Evolutionary conservation across 345 rosid species (phyloP).

Genomic region (Eucalyptus decipiens): DNA sequence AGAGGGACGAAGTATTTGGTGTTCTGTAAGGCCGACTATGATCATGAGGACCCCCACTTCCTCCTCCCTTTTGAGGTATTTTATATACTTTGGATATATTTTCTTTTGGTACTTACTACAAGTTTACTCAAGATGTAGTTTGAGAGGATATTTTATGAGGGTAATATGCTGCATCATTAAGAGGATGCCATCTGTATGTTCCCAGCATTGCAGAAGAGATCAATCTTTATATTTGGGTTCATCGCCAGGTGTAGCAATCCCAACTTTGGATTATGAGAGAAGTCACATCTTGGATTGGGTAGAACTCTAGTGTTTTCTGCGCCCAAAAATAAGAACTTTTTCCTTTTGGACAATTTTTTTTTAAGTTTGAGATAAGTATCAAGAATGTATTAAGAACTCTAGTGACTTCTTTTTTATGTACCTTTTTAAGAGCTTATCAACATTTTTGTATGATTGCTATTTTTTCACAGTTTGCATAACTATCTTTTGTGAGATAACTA

Average conservation of each 20-base stretch:
- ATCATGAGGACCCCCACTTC: constrained; percentile 7
- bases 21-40: neutral
- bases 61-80: neutral
- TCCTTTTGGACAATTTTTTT: neutral
- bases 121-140: neutral
- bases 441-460: neutral
- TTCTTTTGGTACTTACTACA: neutral
- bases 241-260: neutral
- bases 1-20: neutral
- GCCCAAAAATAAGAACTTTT: neutral
- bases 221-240: neutral
- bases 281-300: neutral
- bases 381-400: neutral
- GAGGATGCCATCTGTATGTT: neutral
- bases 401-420: neutral
- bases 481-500: neutral
- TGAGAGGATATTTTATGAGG: neutral
- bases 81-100: neutral
- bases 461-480: neutral
- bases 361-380: neutral
- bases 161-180: neutral
- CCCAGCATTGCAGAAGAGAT: neutral
- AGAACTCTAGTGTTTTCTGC: neutral
- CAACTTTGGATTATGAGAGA: neutral
- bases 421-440: neutral